Evolutionary conservation across 495 filamentous ascomycete species (phyloP), one percentile per base, ranked within the genome.

Genomic region (Penicillium roqueforti): DNA sequence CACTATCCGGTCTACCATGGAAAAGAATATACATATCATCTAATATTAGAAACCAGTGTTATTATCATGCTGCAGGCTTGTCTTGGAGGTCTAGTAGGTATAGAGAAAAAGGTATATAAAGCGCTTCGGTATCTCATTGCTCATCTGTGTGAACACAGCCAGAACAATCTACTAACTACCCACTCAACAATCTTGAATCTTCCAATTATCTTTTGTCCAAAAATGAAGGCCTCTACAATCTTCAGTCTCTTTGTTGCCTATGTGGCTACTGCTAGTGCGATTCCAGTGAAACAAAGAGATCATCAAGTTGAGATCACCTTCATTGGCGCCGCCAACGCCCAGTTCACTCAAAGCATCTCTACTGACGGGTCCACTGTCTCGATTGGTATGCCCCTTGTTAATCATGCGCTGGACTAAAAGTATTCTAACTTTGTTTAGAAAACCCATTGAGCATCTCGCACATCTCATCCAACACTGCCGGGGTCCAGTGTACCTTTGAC

Each of bases 281-380:
- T 42, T 10, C 53, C 55, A 22, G 4, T 56, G 16, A 50, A 49
- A 20, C 48, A 36, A 28, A 39, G 56, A 28, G n/a, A 54, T 1
- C 23, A 57, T 8, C 18, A 31, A 14, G 58, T 53, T 18, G 48
- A 58, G 1, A 64, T 69, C 43, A 67, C 59, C 16, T 68, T 68
- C 41, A 45, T 60, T 36, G 63, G 60, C 16, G 66, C 63, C 6
- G 63, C 63, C 11, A 50, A 58, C 42, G 61, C 63, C 0, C 60
- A 63, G 22, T 68, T 68, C 44, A 50, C 56, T 28, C 60, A 62
- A 20, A 55, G 37, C 51, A 64, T 68, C 48, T 53, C 60, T n/a
- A 61, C 46, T 8, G 61, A 69, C 45, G 59, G 61, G 3, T 57
- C 60, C 38, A 22, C 13, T 20, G 51, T 55, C 26, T 23, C 36